phyloP scores from a whole-genome alignment of 1,139 yeast species.

The Suhomyces atakaporum region DNA sequence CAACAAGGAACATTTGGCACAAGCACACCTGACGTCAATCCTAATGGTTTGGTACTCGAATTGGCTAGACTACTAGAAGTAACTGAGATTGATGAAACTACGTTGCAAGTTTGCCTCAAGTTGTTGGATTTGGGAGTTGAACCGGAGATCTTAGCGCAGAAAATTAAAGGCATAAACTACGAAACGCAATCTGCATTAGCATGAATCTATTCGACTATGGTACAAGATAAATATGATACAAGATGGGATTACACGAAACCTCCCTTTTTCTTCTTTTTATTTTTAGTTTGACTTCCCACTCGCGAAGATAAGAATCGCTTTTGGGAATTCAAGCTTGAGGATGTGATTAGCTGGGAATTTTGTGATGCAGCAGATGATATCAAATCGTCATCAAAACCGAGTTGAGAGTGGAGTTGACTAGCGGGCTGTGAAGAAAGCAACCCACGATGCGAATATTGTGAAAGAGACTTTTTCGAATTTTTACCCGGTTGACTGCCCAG shows the following conservation, averaged over 20 bases:
- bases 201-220: neutral
- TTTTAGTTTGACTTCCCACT: conserved; percentile 15
- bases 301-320: conserved; percentile 12
- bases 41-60: conserved; percentile 26
- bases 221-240: conserved; percentile 1
- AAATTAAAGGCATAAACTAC: conserved; percentile 27
- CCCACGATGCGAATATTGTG: conserved; percentile 1
- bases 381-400: neutral
- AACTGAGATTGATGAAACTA: conserved; percentile 30
- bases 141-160: conserved; percentile 33
- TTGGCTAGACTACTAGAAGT: conserved; percentile 31
- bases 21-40: conserved; percentile 2
- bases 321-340: conserved; percentile 11
- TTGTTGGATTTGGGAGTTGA: conserved; percentile 42
- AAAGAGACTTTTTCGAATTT: conserved; percentile 1
- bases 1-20: neutral
- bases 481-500: conserved; percentile 13
- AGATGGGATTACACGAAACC: conserved; percentile 28
- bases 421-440: neutral
- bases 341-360: conserved; percentile 2
- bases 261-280: conserved; percentile 31
- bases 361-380: neutral
- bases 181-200: conserved; percentile 26
- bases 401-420: neutral
- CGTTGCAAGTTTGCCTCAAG: conserved; percentile 38